A percentile compares a stretch with the other conserved stretches of the same genome.
Evolutionary conservation across 345 rosid species (phyloP).

Genomic region (Leavenworthia alabamica): DNA sequence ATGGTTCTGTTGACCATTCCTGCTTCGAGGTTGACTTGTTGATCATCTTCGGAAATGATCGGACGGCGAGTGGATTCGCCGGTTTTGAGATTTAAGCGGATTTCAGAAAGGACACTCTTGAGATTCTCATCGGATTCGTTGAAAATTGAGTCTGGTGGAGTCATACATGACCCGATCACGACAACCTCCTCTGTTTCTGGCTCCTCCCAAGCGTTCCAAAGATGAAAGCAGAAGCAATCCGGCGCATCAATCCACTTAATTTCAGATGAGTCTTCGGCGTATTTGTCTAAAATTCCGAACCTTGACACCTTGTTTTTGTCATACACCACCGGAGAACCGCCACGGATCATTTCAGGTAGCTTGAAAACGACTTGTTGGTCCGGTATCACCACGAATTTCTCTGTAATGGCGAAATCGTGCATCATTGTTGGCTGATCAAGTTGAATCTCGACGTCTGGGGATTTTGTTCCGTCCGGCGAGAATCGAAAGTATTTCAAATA

Average conservation of each 20-base stretch:
- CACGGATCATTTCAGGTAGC: slow-evolving; percentile 64
- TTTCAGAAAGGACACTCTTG: slow-evolving; percentile 66
- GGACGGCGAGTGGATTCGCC: slow-evolving; percentile 64
- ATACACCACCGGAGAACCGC: slow-evolving; percentile 82
- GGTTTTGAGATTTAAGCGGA: slow-evolving; percentile 56
- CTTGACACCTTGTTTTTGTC: slow-evolving; percentile 64
- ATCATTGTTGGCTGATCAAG: slow-evolving; percentile 75
- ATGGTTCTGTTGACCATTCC: slow-evolving; percentile 78
- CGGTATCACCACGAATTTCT: slow-evolving; percentile 67
- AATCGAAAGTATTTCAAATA: slow-evolving; percentile 67
- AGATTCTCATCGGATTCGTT: slow-evolving; percentile 72
- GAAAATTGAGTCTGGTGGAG: slow-evolving; percentile 86
- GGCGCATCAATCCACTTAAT: slow-evolving; percentile 67
- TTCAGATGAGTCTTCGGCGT: slow-evolving; percentile 34
- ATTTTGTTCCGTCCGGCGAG: slow-evolving; percentile 57
- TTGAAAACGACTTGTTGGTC: slow-evolving; percentile 90
- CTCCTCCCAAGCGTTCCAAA: slow-evolving; percentile 97
- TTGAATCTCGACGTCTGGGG: slow-evolving; percentile 60
- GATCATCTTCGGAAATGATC: slow-evolving; percentile 40
- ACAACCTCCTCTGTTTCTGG: slow-evolving; percentile 72
- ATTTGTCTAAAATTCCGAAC: slow-evolving; percentile 69
- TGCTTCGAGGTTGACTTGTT: slow-evolving; percentile 77
- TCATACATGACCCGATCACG: slow-evolving; percentile 83
- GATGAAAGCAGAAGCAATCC: slow-evolving; percentile 88
- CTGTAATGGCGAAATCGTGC: slow-evolving; percentile 82